Evolutionary conservation across 1,284 basidiomycete species (phyloP), one percentile per base, ranked within the genome.

Genomic region (Sporisorium sorghi): DNA sequence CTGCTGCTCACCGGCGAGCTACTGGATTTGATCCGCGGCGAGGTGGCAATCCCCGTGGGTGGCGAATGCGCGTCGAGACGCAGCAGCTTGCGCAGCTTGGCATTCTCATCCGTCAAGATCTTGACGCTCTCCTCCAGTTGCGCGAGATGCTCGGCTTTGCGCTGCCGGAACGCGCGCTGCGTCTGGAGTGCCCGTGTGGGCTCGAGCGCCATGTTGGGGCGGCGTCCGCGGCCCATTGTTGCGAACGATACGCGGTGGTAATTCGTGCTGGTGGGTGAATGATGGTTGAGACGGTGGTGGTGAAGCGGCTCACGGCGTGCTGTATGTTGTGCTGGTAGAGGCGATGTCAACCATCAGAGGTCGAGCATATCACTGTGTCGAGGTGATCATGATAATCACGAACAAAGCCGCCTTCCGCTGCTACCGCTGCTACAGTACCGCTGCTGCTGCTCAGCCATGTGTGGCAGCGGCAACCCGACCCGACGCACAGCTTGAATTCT

Each of bases 181-280:
- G 77, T 77, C 33, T 77, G 73, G 0, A 79, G 58, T 4, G 74
- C 65, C 3, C 75, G 49, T 14, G 75, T 77, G 0, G 77, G 77
- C 61, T 79, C 77, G 0, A 79, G 59, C 1, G 75, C 54, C 19
- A 73, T 21, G 40, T 79, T 75, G 33, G 75, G 75, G 3, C 76
- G 50, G 10, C 77, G 35, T 12, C 77, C 77, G 14, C 77, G 67
- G 33, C 65, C 67, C 76, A 78, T 78, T 5, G 21, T 43, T n/a
- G n/a, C n/a, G n/a, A n/a, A n/a, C n/a, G n/a, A n/a, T n/a, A n/a
- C n/a, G n/a, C n/a, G n/a, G n/a, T n/a, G n/a, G n/a, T n/a, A n/a
- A n/a, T n/a, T n/a, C n/a, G n/a, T n/a, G n/a, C n/a, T 33, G 12
- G 5, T 12, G 47, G 3, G 6, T 4, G n/a, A 2, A 26, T 2